Evolutionary conservation across 2,329 filamentous ascomycete genomes (phyloP), one percentile per base, ranked within the genome.

Genomic region (Thermoascus crustaceus): DNA sequence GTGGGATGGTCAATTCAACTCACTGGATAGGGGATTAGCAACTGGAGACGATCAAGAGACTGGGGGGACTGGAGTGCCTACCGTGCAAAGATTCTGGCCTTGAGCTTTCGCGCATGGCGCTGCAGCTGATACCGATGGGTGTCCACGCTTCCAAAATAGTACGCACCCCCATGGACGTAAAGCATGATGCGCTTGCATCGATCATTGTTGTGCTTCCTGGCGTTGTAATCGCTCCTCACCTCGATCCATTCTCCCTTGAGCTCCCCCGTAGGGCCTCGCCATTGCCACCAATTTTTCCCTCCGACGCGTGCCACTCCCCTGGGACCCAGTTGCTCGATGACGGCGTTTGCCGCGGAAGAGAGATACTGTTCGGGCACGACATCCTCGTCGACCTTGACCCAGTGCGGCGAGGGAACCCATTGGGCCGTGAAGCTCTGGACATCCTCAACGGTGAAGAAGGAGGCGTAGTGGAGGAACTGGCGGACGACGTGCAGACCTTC

Each of bases 41-140:
- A 16, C n/a, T n/a, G n/a, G n/a, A n/a, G n/a, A n/a, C n/a, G n/a
- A n/a, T n/a, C n/a, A n/a, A n/a, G n/a, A n/a, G n/a, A n/a, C n/a
- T n/a, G n/a, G n/a, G n/a, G n/a, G n/a, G n/a, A n/a, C n/a, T n/a
- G n/a, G 14, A 16, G n/a, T 35, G 36, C 59, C 46, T 58, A 66
- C 64, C 63, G 83, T 16, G 89, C 87, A 58, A 96, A 78, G 5
- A 95, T 82, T 37, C 87, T 75, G 11, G 87, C 89, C 60, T 91
- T 87, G 41, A 98, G 72, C 64, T 96, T 96, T 35, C 91, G 75
- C 18, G 91, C 91, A 71, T 96, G 88, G 32, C 89, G 75, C 61
- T 98, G 91, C 72, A 98, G 79, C 69, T 96, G 89, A 63, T 96
- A 96, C n/a, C 91, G 80, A 66, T 96, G 91, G 60, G 94, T 88